Conservation (phyloP, 2,329 filamentous ascomycete species). For the Gnomoniopsis smithogilvyi region DNA sequence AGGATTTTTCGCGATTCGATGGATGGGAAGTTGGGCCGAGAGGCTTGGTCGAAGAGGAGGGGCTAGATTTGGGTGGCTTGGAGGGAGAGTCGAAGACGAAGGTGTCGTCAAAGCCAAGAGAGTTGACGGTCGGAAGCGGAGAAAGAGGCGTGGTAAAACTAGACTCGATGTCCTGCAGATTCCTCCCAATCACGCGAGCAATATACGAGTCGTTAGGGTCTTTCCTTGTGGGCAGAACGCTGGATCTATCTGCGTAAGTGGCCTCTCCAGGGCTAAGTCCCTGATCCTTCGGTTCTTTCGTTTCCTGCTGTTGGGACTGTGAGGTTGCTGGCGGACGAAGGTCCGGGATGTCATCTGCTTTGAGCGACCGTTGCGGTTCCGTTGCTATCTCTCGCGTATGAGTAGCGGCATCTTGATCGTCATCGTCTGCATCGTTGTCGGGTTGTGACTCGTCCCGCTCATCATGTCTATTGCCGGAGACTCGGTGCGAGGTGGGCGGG, state of each 20-base stretch:
- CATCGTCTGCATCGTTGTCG: neutral
- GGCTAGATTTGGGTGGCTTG: constrained; percentile 23
- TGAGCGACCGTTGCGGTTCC: constrained; percentile 6
- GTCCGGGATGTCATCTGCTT: constrained; percentile 7
- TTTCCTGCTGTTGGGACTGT: neutral
- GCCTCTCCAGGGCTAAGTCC: constrained; percentile 27
- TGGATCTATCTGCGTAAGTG: constrained; percentile 40
- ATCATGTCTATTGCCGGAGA: neutral
- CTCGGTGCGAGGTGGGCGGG: constrained; percentile 12
- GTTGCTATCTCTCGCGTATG: constrained; percentile 4
- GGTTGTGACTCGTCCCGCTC: neutral
- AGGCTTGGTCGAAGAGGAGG: neutral
- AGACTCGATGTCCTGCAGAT: constrained; percentile 62
- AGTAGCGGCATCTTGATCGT: constrained; percentile 9
- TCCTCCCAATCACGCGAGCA: constrained; percentile 51
- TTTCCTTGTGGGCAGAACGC: constrained; percentile 27
- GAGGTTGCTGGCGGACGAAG: constrained; percentile 5
- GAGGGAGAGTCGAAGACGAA: constrained; percentile 52
- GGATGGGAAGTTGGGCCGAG: constrained; percentile 7
- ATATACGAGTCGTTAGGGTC: constrained; percentile 44
- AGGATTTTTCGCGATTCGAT: constrained; percentile 6
- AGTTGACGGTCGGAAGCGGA: constrained; percentile 47
- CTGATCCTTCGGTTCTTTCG: neutral
- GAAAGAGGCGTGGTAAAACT: constrained; percentile 60
- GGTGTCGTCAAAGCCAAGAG: constrained; percentile 54